A percentile compares a stretch with the other conserved stretches of the same genome.
phyloP scores from a whole-genome alignment of 2,329 filamentous ascomycete species.

The Fusarium sp. region DNA sequence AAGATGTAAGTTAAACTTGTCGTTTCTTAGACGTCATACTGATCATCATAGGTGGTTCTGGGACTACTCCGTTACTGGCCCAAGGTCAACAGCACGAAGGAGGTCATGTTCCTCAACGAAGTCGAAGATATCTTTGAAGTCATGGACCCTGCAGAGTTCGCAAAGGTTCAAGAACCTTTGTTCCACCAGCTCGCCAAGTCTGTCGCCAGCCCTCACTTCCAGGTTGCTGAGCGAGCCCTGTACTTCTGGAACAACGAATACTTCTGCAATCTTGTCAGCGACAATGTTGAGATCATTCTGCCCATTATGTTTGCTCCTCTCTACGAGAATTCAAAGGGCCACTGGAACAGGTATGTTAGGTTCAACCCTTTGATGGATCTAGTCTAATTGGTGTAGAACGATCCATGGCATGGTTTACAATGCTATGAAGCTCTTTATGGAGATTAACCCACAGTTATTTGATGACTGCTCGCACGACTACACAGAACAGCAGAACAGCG shows the following conservation, averaged over 20 bases:
- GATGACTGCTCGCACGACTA: conserved; percentile 99
- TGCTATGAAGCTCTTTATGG: conserved; percentile 99
- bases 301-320: conserved; percentile 99
- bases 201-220: conserved; percentile 97
- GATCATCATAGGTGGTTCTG: conserved; percentile 78
- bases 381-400: conserved; percentile 67
- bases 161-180: conserved; percentile 96
- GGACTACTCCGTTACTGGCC: conserved; percentile 97
- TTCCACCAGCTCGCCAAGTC: conserved; percentile 99
- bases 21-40: background rate
- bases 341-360: conserved; percentile 89
- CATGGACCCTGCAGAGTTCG: conserved; percentile 98
- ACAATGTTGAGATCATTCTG: conserved; percentile 97
- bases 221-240: conserved; percentile 94
- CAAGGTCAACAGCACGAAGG: conserved; percentile 99
- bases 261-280: conserved; percentile 98
- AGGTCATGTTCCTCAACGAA: conserved; percentile 99
- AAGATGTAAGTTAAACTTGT: conserved; percentile 72
- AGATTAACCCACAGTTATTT: conserved; percentile 98
- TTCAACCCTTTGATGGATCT: background rate
- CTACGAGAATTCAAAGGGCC: conserved; percentile 98
- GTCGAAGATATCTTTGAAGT: conserved; percentile 99
- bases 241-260: conserved; percentile 99
- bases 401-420: conserved; percentile 99
- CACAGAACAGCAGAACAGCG: conserved; percentile 93